A percentile compares a stretch with the other conserved stretches of the same genome.
phyloP scores from a whole-genome alignment of 2,329 filamentous ascomycete species.

The Pestalotiopsis sp. region DNA sequence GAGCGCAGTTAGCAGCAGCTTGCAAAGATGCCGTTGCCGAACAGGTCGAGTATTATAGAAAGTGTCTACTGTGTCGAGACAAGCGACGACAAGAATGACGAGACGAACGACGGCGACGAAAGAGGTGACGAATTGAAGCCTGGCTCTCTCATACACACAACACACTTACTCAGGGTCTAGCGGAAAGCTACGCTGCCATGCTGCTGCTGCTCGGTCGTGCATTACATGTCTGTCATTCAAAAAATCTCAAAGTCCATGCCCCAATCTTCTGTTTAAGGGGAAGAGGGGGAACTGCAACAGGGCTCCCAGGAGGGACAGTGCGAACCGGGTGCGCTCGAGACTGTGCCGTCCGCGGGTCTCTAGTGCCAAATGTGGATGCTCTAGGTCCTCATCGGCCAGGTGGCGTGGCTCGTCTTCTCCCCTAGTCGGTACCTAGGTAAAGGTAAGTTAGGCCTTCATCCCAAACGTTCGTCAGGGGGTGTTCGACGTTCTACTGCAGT shows the following conservation, averaged over 20 bases:
- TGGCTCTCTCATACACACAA: not conserved
- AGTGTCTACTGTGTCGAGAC: not conserved
- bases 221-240: not conserved
- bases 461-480: not conserved
- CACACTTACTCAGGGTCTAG: not conserved
- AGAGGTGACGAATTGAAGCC: not conserved
- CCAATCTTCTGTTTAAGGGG: slow-evolving; percentile 6
- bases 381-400: not conserved
- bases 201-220: not conserved
- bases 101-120: not conserved
- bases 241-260: slow-evolving; percentile 1
- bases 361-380: not conserved
- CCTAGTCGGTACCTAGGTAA: not conserved
- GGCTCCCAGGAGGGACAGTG: not conserved
- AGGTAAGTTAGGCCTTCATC: not conserved
- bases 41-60: not conserved
- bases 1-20: not conserved
- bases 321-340: not conserved
- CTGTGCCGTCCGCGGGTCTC: not conserved
- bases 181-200: slow-evolving; percentile 1
- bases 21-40: not conserved
- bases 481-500: not conserved
- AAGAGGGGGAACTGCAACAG: slow-evolving; percentile 6
- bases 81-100: not conserved
- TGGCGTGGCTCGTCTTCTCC: not conserved